Evolutionary conservation across 345 rosid species (phyloP).

Genomic region (Eucalyptus sideroxylon): DNA sequence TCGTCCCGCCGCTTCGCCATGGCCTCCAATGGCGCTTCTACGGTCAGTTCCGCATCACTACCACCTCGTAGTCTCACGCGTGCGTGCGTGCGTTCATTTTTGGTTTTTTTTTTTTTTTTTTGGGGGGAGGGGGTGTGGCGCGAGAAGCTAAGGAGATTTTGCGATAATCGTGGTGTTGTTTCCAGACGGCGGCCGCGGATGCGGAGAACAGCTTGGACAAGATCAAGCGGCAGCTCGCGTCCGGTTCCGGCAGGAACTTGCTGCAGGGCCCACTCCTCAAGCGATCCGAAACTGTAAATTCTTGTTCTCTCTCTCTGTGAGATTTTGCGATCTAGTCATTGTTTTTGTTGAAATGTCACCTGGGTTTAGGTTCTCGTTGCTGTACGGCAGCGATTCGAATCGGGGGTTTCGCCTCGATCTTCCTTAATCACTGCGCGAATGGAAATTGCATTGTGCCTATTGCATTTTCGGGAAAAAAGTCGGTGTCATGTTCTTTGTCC

Average conservation of each 20-base stretch:
- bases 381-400: background rate
- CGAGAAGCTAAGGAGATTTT: background rate
- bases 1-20: conserved; percentile 10
- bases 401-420: background rate
- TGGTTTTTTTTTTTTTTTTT: background rate
- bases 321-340: background rate
- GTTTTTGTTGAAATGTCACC: background rate
- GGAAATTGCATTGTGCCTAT: background rate
- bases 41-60: conserved; percentile 22
- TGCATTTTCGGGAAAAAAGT: background rate
- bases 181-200: conserved; percentile 41
- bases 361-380: background rate
- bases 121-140: background rate
- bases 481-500: background rate
- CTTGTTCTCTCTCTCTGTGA: background rate
- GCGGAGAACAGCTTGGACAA: conserved; percentile 82
- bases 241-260: conserved; percentile 84
- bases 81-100: background rate
- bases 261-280: conserved; percentile 96
- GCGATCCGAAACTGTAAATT: conserved; percentile 77
- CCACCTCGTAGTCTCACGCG: background rate
- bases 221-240: conserved; percentile 92
- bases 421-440: background rate
- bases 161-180: background rate
- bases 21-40: conserved; percentile 86